These are phyloP conservation scores for Arachnomyces sp. DNA, from an alignment of 2,329 filamentous ascomycete species.

Conservation along the genomic window DNA sequence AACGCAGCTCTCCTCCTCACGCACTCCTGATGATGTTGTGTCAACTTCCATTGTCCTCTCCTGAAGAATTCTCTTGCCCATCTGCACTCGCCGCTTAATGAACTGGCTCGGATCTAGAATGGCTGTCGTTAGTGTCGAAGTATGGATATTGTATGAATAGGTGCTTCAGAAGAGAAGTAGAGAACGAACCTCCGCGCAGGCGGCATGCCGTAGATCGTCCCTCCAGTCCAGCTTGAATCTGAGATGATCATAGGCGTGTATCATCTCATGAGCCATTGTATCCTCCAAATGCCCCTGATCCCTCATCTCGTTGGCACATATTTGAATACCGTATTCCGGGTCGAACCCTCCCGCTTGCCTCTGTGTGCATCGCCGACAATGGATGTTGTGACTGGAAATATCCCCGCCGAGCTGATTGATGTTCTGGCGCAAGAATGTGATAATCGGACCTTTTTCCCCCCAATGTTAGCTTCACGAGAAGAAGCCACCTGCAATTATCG, in stretches of 20 bases:
- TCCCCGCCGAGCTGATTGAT: conserved; percentile 70
- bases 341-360: conserved; percentile 77
- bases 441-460: conserved; percentile 66
- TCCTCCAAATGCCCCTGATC: conserved; percentile 80
- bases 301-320: conserved; percentile 87
- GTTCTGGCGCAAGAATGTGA: conserved; percentile 79
- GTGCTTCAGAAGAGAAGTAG: conserved; percentile 4
- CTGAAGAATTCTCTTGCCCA: conserved; percentile 82
- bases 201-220: conserved; percentile 78
- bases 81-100: conserved; percentile 86
- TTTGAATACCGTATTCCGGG: conserved; percentile 74
- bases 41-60: conserved; percentile 77
- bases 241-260: conserved; percentile 91
- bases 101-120: conserved; percentile 76
- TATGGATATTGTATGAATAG: conserved; percentile 2
- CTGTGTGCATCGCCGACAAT: conserved; percentile 70
- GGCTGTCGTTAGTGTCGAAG: not conserved
- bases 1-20: conserved; percentile 73
- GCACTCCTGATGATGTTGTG: conserved; percentile 89
- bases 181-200: conserved; percentile 73
- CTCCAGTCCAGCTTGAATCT: conserved; percentile 81
- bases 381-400: conserved; percentile 66
- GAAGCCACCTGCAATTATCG: too few species aligned
- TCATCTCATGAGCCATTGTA: conserved; percentile 93
- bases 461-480: conserved; percentile 4